These are phyloP conservation scores for Amorphotheca resinae DNA, from an alignment of 495 filamentous ascomycete species.

Conservation along the genomic window DNA sequence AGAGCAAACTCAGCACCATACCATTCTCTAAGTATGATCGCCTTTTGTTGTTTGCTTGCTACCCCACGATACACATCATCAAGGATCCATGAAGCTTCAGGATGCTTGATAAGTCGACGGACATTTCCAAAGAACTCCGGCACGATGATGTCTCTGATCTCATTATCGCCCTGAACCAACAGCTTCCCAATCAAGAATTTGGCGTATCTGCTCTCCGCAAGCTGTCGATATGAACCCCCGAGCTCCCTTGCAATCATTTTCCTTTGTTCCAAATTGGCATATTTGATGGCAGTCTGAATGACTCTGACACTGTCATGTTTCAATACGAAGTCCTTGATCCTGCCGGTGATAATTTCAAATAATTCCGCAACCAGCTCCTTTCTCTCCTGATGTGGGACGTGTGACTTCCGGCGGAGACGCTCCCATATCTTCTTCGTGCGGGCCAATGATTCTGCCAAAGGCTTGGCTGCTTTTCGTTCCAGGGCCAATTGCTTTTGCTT, in stretches of 20 bases:
- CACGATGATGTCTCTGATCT: conserved; percentile 75
- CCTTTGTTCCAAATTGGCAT: conserved; percentile 71
- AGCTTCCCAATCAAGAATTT: conserved; percentile 95
- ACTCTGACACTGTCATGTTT: conserved; percentile 96
- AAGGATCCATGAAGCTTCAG: conserved; percentile 91
- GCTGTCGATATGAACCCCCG: conserved; percentile 66
- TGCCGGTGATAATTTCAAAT: conserved; percentile 78
- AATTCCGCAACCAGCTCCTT: conserved; percentile 78
- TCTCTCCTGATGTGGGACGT: conserved; percentile 74
- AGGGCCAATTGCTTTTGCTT: conserved; percentile 82
- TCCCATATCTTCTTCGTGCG: conserved; percentile 97
- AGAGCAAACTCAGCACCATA: conserved; percentile 90
- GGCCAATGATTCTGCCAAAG: conserved; percentile 77
- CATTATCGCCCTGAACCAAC: conserved; percentile 73
- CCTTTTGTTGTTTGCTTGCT: conserved; percentile 73
- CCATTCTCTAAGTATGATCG: conserved; percentile 81
- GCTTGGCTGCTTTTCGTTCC: conserved; percentile 86
- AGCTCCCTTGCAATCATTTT: conserved; percentile 80
- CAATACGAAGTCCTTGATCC: conserved; percentile 88
- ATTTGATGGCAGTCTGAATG: conserved; percentile 93
- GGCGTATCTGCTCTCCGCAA: conserved; percentile 89
- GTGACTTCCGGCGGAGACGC: conserved; percentile 76
- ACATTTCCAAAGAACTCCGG: conserved; percentile 92
- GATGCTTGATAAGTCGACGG: conserved; percentile 83
- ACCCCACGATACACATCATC: conserved; percentile 88